These are phyloP conservation scores for Blastocystis sp. DNA, from an alignment of 352 stramenopile genomes.

Conservation along the genomic window DNA sequence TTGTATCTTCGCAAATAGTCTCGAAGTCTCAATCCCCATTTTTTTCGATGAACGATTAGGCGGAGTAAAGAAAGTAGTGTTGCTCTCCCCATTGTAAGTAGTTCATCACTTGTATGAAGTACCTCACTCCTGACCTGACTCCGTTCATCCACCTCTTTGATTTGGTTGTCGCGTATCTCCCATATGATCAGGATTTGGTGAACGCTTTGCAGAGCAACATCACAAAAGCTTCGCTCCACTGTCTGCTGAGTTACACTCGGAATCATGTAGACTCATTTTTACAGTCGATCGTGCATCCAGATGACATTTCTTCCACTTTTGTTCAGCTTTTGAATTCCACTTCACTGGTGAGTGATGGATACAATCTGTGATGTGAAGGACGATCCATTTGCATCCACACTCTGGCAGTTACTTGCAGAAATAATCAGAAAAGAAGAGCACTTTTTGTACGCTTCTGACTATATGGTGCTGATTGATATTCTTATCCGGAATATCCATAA, in stretches of 20 bases:
- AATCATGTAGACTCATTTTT: not conserved
- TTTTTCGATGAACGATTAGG: conserved; percentile 14
- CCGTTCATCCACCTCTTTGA: not conserved
- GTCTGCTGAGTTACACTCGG: not conserved
- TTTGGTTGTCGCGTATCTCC: not conserved
- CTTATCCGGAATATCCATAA: not conserved
- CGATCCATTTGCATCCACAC: not conserved
- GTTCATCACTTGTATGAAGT: not conserved
- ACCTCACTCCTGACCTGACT: not conserved
- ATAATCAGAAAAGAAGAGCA: not conserved
- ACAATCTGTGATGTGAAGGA: not conserved
- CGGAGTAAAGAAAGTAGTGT: not conserved
- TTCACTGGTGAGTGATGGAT: not conserved
- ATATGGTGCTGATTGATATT: conserved; percentile 41
- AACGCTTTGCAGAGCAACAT: not conserved
- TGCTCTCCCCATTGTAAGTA: not conserved
- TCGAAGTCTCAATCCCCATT: not conserved
- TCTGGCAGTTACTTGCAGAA: conserved; percentile 11
- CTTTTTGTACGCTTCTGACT: conserved; percentile 9
- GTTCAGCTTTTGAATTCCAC: not conserved
- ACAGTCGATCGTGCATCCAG: not conserved
- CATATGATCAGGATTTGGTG: not conserved
- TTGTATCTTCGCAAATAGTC: not conserved
- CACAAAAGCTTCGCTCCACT: not conserved
- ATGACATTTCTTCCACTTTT: not conserved